phyloP scores from a whole-genome alignment of 371 early-diverging fungal genomes.

The Dinochytrium kinnereticum region DNA sequence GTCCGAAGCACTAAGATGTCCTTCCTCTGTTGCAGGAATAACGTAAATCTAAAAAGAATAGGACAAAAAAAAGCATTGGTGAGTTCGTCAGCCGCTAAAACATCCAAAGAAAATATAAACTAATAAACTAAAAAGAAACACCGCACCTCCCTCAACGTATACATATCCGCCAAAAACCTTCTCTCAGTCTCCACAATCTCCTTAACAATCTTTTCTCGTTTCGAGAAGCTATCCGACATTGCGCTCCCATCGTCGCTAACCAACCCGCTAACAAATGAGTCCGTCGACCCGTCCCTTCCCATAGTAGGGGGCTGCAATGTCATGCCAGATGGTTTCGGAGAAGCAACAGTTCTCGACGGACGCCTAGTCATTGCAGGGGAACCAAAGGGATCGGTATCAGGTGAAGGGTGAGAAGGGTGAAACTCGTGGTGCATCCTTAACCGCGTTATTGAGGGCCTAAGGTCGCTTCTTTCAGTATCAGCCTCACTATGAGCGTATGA shows the following conservation, averaged over 20 bases:
- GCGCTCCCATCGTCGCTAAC: constrained; percentile 15
- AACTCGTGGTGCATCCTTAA: no score
- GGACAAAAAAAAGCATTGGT: neutral
- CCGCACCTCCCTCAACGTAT: constrained; percentile 63
- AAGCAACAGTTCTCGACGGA: neutral
- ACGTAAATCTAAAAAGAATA: constrained; percentile 49
- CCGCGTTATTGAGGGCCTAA: neutral
- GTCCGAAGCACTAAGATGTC: constrained; percentile 58
- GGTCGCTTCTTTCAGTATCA: neutral
- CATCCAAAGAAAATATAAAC: neutral
- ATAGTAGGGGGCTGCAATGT: neutral
- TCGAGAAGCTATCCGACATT: constrained; percentile 8
- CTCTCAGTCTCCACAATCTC: constrained; percentile 77
- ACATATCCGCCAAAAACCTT: constrained; percentile 68
- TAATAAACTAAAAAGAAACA: neutral
- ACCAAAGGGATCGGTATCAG: no score
- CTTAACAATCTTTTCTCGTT: constrained; percentile 42
- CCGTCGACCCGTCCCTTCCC: constrained; percentile 11
- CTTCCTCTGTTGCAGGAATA: constrained; percentile 50
- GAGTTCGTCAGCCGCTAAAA: neutral
- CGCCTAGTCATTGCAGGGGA: neutral
- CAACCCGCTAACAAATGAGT: constrained; percentile 7
- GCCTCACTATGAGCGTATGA: constrained; percentile 7
- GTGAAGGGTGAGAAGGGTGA: no score
- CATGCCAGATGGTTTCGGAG: neutral